Evolutionary conservation across 129 eudicot genomes (phyloP), one percentile per base, ranked within the genome.

Genomic region (Oenanthe sinensis): DNA sequence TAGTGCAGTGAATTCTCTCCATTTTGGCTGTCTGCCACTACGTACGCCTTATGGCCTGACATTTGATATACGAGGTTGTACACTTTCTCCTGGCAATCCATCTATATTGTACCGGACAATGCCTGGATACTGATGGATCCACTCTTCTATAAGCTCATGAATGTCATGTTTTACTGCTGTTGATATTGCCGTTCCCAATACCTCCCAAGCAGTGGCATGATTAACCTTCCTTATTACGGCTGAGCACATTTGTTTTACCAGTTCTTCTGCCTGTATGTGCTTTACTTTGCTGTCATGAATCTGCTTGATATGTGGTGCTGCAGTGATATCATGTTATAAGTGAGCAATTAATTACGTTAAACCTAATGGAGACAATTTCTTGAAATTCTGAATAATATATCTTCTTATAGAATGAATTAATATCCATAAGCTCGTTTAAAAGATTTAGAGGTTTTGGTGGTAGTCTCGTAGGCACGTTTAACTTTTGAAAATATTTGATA

Each of bases 21-120:
- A 30, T 65, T 3, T 12, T 0, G 16, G 3, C 3, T 14, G 0
- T 65, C 40, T 28, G 46, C 20, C 22, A 19, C 24, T 5, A 37
- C 46, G 6, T 15, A 70, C 24, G 22, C 75, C 46, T 70, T 70
- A 40, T 39, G 75, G 26, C 75, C 47, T 19, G 75, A 17, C 75
- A 70, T 70, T 37, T 70, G 75, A 70, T 70, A 70, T 19, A 70
- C 13, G 40, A 70, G 75, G 26, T 39, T 70, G 48, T 70, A 70
- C 16, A 70, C 75, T 70, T 70, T 70, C 44, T 70, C 75, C 48
- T 39, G 44, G 2, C 75, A 69, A 69, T 37, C 74, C 74, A 30
- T 33, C 44, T 13, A 69, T 39, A 13, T 69, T 7, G 45, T 69
- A 69, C 74, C 74, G 39, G 12, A 70, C 24, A 5, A 70, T 20